phyloP scores from a whole-genome alignment of 2,329 filamentous ascomycete genomes.

The Penicillium psychrosexuale region DNA sequence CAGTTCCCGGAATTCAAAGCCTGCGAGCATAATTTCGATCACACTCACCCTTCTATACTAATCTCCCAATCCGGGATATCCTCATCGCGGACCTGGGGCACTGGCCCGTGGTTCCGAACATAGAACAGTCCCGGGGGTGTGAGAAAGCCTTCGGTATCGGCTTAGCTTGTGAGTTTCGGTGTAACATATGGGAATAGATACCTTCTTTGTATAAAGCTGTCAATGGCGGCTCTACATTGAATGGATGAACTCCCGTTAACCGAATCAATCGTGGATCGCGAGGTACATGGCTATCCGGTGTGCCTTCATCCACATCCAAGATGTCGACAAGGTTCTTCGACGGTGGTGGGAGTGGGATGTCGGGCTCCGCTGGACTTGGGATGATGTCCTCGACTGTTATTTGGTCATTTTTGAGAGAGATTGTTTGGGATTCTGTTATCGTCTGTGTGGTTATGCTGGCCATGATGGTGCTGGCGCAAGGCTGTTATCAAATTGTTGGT shows the following conservation, averaged over 20 bases:
- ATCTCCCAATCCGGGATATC: constrained; percentile 78
- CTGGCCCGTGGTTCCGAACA: constrained; percentile 83
- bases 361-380: constrained; percentile 22
- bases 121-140: constrained; percentile 88
- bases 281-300: constrained; percentile 76
- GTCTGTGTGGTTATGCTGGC: constrained; percentile 26
- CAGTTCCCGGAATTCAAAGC: not conserved
- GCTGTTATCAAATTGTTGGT: not conserved
- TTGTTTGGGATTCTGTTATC: constrained; percentile 9
- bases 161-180: not conserved
- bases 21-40: not conserved
- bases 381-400: constrained; percentile 28
- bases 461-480: constrained; percentile 24
- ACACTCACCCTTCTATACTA: constrained; percentile 65
- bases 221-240: constrained; percentile 84
- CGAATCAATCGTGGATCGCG: constrained; percentile 79
- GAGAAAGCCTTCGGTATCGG: constrained; percentile 62
- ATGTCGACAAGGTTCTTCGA: constrained; percentile 58
- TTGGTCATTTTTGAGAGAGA: too few species aligned
- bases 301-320: constrained; percentile 73
- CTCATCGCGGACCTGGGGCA: constrained; percentile 70
- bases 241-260: constrained; percentile 83
- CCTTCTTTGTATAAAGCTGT: constrained; percentile 68
- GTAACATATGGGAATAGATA: constrained; percentile 6
- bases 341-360: constrained; percentile 67